Base-by-base conservation (phyloP, 192 early-diverging fungal genomes). In the Backusella luteola region DNA sequence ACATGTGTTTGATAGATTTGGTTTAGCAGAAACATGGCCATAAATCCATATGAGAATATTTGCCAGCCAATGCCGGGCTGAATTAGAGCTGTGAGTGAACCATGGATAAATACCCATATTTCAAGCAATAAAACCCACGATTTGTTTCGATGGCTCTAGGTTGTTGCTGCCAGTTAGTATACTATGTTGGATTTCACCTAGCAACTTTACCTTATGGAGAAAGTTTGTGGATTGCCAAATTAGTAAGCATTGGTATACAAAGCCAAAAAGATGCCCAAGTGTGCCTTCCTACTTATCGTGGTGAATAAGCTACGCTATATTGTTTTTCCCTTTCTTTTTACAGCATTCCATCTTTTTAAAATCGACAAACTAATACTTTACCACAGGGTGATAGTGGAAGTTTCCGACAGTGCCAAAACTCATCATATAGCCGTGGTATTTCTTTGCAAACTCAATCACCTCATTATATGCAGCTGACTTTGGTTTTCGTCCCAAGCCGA, bases 321-420 rank as follows among this genome's bases (percentile, higher is more conserved):
- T 32, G 2, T 32, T 32, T 32, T 32, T 32, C 32, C 2, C 2
- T 32, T 32, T 32, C 6, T 34, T 19, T 6, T 34, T 26, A 26
- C 7, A 17, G 12, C 34, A 34, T 39, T 39, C 38, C 3, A 67
- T 32, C 32, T 32, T 32, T 32, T 32, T 32, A 32, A 32, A 32
- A 32, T 32, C 12, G 12, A 67, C 32, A 34, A 19, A 34, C 1
- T 21, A 12, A 3, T 42, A 52, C 17, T 46, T 76, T 76, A 76
- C 76, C 73, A 71, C 72, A 35, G 80, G 80, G 35, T 81, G 80
- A 39, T 81, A 81, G 49, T 81, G 80, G n/a, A 81, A 81, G 39
- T 77, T 77, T 41, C 73, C 74, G 11, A 80, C 79, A 8, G 73
- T 80, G 9, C 74, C 79, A 75, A 76, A 76, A 35, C 80, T 81